Conservation (phyloP, 805 yeast species). For the Helenozyma baotianmanensis region DNA sequence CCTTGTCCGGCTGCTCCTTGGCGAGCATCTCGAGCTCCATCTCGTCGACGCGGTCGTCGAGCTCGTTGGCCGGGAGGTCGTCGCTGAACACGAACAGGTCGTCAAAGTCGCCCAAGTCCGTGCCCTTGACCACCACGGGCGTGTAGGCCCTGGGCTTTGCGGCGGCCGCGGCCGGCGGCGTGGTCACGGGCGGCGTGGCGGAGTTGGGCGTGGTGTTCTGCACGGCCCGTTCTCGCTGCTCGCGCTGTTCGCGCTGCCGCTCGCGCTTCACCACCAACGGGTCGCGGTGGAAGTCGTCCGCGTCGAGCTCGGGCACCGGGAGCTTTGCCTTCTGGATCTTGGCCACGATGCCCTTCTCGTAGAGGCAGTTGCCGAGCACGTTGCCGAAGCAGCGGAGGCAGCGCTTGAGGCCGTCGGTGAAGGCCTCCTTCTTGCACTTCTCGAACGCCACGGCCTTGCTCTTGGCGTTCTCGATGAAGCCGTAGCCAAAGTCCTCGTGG, state of each 20-base stretch:
- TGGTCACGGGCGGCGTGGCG: background rate
- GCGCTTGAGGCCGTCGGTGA: constrained; percentile 78
- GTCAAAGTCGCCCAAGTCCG: constrained; percentile 31
- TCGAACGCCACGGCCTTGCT: constrained; percentile 70
- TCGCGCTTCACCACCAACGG: constrained; percentile 30
- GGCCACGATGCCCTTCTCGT: constrained; percentile 63
- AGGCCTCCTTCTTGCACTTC: constrained; percentile 79
- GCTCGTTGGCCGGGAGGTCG: constrained; percentile 24
- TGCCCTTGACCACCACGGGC: constrained; percentile 7
- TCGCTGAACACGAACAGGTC: constrained; percentile 40
- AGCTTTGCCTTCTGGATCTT: constrained; percentile 42
- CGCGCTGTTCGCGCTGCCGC: constrained; percentile 10
- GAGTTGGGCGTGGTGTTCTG: background rate
- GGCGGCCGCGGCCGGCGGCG: background rate
- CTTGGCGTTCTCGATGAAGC: constrained; percentile 66
- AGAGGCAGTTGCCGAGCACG: constrained; percentile 78
- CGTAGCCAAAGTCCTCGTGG: constrained; percentile 75
- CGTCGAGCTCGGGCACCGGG: constrained; percentile 26
- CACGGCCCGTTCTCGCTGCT: background rate
- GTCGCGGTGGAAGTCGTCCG: constrained; percentile 33
- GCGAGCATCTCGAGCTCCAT: constrained; percentile 16
- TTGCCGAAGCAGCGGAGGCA: constrained; percentile 78
- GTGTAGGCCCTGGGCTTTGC: constrained; percentile 1
- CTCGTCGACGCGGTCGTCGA: constrained; percentile 20
- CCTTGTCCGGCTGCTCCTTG: constrained; percentile 1